These are phyloP conservation scores for Sporothrix brasiliensis DNA, from an alignment of 2,329 filamentous ascomycete genomes.

Conservation along the genomic window DNA sequence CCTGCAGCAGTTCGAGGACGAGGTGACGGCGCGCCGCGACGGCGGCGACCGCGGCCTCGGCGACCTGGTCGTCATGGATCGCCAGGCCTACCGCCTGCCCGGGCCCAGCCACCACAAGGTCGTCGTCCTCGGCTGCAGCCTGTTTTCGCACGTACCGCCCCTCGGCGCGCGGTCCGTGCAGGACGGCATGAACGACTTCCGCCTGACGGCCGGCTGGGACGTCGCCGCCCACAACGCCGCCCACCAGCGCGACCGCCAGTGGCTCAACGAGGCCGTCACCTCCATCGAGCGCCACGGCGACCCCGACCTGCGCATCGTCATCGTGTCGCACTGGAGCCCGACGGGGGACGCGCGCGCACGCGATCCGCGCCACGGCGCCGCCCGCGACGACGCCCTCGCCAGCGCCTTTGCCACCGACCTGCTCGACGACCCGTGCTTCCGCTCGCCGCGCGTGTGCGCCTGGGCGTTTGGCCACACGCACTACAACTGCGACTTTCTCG, in stretches of 20 bases:
- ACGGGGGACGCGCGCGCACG: constrained; percentile 42
- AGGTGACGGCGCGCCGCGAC: constrained; percentile 30
- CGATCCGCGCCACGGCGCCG: constrained; percentile 43
- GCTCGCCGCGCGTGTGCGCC: constrained; percentile 42
- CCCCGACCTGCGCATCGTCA: constrained; percentile 39
- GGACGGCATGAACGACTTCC: constrained; percentile 55
- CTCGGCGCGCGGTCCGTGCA: constrained; percentile 46
- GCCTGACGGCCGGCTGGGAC: constrained; percentile 43
- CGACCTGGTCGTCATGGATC: constrained; percentile 48
- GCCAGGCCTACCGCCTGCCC: constrained; percentile 38
- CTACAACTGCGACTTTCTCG: constrained; percentile 49
- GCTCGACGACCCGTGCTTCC: constrained; percentile 44
- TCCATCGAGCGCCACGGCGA: constrained; percentile 37
- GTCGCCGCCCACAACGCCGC: constrained; percentile 45
- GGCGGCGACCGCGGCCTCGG: constrained; percentile 39
- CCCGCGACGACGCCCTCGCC: constrained; percentile 36
- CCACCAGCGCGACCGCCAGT: constrained; percentile 47
- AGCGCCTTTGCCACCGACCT: constrained; percentile 50
- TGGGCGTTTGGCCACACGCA: constrained; percentile 58
- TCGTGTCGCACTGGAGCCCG: constrained; percentile 52
- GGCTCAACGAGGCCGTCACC: constrained; percentile 49
- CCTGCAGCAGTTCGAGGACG: constrained; percentile 44
- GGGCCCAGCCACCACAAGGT: constrained; percentile 33
- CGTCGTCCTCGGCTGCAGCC: constrained; percentile 45
- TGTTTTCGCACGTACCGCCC: constrained; percentile 53